Percentiles rank a stretch among this genome's conserved stretches.
Evolutionary conservation across 352 stramenopile genomes (phyloP).

Genomic region (Pythium utonaiense): DNA sequence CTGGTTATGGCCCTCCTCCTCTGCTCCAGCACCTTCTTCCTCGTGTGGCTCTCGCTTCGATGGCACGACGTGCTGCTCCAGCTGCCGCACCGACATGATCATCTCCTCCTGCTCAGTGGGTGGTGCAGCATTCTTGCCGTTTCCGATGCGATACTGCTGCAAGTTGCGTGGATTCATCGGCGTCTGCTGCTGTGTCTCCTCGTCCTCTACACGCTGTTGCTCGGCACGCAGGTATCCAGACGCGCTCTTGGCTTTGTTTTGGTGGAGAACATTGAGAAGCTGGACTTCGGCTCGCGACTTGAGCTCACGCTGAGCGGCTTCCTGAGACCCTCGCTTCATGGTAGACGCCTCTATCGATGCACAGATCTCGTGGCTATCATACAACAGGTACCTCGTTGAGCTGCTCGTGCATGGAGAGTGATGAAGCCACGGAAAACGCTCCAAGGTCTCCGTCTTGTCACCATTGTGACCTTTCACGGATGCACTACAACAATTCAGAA

Average conservation of each 20-base stretch:
- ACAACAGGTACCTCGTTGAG: no score
- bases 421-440: no score
- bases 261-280: slow-evolving; percentile 41
- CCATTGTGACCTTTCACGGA: slow-evolving; percentile 13
- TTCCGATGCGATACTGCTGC: slow-evolving; percentile 22
- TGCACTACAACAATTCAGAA: slow-evolving; percentile 2
- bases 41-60: slow-evolving; percentile 12
- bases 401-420: no score
- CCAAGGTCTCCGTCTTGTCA: no score
- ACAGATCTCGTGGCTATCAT: no score
- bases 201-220: slow-evolving; percentile 31
- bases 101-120: slow-evolving; percentile 40
- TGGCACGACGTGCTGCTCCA: slow-evolving; percentile 40
- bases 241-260: slow-evolving; percentile 41
- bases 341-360: not conserved
- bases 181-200: slow-evolving; percentile 17
- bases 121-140: slow-evolving; percentile 20
- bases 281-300: slow-evolving; percentile 54
- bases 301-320: slow-evolving; percentile 14
- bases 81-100: slow-evolving; percentile 48
- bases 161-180: slow-evolving; percentile 12
- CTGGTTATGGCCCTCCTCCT: slow-evolving; percentile 22
- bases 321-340: slow-evolving; percentile 8
- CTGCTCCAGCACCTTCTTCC: slow-evolving; percentile 12
- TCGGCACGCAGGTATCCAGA: slow-evolving; percentile 44